Evolutionary conservation across 441 rosid species (phyloP).

Genomic region (Populus hybrid): DNA sequence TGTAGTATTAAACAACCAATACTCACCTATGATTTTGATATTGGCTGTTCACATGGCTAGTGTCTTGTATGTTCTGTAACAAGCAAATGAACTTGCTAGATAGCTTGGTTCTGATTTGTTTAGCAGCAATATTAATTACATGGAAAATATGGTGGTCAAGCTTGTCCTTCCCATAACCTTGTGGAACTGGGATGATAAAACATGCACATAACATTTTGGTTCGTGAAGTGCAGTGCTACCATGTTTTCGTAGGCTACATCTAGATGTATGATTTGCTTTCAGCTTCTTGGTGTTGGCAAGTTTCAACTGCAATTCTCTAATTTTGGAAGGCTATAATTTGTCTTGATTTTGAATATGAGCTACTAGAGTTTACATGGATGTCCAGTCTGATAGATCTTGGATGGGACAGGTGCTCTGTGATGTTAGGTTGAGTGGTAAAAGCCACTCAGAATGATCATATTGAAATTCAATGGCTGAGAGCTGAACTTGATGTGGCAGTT

Average conservation of each 20-base stretch:
- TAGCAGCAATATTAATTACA: not conserved
- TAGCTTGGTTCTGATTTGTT: not conserved
- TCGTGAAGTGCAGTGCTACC: not conserved
- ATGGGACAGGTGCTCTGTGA: not conserved
- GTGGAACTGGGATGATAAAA: not conserved
- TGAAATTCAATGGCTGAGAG: not conserved
- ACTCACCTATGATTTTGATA: not conserved
- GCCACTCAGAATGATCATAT: not conserved
- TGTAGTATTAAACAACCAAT: not conserved
- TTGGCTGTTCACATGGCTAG: not conserved
- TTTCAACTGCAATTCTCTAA: not conserved
- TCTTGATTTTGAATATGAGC: not conserved
- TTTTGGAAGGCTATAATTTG: not conserved
- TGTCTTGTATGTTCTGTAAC: not conserved
- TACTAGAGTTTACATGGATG: not conserved
- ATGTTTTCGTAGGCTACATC: not conserved
- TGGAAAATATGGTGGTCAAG: not conserved
- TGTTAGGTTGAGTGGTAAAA: not conserved
- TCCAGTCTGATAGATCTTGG: not conserved
- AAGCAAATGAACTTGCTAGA: not conserved
- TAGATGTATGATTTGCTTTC: not conserved
- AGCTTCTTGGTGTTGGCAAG: not conserved
- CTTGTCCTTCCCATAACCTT: not conserved
- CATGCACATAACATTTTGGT: not conserved
- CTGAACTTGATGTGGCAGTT: not conserved